These are phyloP conservation scores for Nicotiana noctiflora DNA, from an alignment of 257 asterid species.

Conservation along the genomic window DNA sequence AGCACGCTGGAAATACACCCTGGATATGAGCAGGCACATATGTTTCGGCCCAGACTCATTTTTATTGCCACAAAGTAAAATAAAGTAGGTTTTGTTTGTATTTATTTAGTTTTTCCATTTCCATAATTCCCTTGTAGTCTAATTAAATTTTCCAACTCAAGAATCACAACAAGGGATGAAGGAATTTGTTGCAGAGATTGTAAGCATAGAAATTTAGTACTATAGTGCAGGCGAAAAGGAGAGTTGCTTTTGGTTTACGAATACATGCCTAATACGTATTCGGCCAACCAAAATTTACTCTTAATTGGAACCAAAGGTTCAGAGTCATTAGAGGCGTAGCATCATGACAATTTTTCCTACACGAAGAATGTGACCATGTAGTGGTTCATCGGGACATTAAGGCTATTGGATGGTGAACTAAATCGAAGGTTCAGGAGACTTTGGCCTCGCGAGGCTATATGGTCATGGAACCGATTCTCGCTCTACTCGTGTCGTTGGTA, in stretches of 20 bases:
- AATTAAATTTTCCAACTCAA: not conserved
- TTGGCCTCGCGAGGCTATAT: conserved; percentile 4
- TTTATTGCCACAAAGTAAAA: too few relatives aligned
- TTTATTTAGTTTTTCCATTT: too few relatives aligned
- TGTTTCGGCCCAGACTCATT: not conserved
- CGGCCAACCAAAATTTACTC: not conserved
- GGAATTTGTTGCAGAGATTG: not conserved
- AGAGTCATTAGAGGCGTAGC: not conserved
- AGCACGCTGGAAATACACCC: not conserved
- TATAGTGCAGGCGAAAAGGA: not conserved
- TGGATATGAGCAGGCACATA: not conserved
- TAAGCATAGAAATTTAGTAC: not conserved
- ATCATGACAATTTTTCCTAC: not conserved
- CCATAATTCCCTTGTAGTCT: too few relatives aligned
- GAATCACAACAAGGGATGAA: not conserved
- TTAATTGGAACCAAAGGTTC: conserved; percentile 1
- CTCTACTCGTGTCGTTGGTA: not conserved
- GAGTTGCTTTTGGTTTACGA: not conserved
- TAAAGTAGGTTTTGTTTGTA: too few relatives aligned
- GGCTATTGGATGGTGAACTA: not conserved
- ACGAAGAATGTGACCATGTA: not conserved
- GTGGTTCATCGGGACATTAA: not conserved
- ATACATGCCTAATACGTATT: not conserved
- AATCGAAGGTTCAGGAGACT: not conserved
- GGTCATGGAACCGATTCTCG: conserved; percentile 4